These are phyloP conservation scores for Knufia petricola DNA, from an alignment of 2,329 filamentous ascomycete genomes.

Conservation along the genomic window DNA sequence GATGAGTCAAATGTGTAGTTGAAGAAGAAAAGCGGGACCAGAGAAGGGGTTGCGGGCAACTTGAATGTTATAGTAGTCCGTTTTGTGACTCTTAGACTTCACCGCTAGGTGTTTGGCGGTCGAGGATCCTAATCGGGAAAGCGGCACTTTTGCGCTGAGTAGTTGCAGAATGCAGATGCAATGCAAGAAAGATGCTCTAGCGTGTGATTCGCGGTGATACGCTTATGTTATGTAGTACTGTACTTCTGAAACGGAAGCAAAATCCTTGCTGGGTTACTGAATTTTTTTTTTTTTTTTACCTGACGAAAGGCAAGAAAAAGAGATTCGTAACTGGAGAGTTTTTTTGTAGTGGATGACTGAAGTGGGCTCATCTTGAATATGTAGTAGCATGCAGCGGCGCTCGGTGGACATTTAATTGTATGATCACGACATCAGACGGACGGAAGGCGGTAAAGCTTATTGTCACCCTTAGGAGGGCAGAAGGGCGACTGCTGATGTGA, in stretches of 20 bases:
- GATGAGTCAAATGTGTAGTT: not conserved
- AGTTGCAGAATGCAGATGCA: conserved; percentile 2
- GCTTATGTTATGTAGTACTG: not conserved
- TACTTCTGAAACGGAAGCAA: too few species aligned
- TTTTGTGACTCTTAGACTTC: conserved; percentile 8
- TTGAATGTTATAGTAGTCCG: not conserved
- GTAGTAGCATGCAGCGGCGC: not conserved
- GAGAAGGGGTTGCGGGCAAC: not conserved
- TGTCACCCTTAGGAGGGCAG: not conserved
- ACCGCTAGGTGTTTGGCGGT: conserved; percentile 8
- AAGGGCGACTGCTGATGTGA: conserved; percentile 5
- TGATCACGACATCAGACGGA: conserved; percentile 7
- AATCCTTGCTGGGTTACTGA: not conserved
- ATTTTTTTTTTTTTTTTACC: not conserved
- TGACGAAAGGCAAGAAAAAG: not conserved
- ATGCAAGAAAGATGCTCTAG: conserved; percentile 4
- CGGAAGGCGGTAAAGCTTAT: not conserved
- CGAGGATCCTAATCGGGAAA: conserved; percentile 8
- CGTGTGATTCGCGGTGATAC: not conserved
- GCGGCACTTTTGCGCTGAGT: conserved; percentile 2
- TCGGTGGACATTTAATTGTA: not conserved
- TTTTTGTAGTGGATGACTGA: not conserved
- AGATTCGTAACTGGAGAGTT: not conserved
- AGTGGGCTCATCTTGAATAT: conserved; percentile 8
- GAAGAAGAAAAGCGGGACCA: not conserved